These are phyloP conservation scores for Clavispora santaluciae DNA, from an alignment of 805 yeast species.

Conservation along the genomic window DNA sequence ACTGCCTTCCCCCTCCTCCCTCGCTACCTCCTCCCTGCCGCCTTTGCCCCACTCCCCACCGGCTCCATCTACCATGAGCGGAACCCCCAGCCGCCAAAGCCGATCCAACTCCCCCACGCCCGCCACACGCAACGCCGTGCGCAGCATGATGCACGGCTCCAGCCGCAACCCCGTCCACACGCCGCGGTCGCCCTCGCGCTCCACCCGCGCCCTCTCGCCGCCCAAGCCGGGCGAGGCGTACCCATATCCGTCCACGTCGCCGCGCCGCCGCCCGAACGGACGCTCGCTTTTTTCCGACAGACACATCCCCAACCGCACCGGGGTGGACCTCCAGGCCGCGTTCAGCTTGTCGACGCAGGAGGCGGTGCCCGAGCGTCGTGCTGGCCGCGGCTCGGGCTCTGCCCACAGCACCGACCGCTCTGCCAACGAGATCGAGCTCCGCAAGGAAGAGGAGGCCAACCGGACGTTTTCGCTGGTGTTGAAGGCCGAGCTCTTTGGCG, in stretches of 20 bases:
- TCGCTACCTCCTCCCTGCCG: not conserved
- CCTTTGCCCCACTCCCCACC: not conserved
- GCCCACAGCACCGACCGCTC: conserved; percentile 18
- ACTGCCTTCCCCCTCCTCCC: not conserved
- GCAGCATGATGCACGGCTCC: too few relatives aligned
- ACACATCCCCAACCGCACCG: conserved; percentile 82
- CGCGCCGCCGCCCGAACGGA: conserved; percentile 46
- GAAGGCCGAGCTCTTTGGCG: conserved; percentile 89
- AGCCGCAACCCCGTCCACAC: conserved; percentile 20
- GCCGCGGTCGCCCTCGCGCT: conserved; percentile 39
- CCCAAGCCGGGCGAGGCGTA: conserved; percentile 28
- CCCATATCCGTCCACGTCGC: conserved; percentile 31
- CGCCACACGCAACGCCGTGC: conserved; percentile 1
- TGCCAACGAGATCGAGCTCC: conserved; percentile 60
- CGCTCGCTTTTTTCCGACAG: conserved; percentile 68
- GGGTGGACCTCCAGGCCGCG: conserved; percentile 84
- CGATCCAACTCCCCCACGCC: not conserved
- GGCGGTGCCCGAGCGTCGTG: conserved; percentile 31
- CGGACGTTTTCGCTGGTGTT: conserved; percentile 80
- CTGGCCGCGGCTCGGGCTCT: conserved; percentile 10
- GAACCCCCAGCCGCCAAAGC: not conserved
- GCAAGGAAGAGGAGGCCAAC: conserved; percentile 78
- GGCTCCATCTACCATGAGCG: not conserved
- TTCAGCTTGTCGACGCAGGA: conserved; percentile 51
- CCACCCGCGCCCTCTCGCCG: conserved; percentile 35